These are phyloP conservation scores for Lactifluus pinguis DNA, from an alignment of 768 basidiomycete genomes.

Conservation along the genomic window DNA sequence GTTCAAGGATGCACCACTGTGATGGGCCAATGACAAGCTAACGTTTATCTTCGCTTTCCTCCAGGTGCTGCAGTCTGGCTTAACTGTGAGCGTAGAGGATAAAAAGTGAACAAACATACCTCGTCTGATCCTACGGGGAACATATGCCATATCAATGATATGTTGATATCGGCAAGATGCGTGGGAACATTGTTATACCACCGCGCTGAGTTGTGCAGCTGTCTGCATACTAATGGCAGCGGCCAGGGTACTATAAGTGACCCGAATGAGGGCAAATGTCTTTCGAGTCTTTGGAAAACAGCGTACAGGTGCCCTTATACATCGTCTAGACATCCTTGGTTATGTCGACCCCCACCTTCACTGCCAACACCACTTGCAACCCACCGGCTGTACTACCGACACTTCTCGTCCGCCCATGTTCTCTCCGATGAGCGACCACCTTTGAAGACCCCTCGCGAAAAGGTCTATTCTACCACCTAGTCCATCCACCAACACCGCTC, in stretches of 20 bases:
- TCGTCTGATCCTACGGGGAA: constrained; percentile 68
- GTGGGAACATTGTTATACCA: not conserved
- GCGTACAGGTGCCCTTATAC: constrained; percentile 16
- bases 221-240: too few species aligned
- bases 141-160: constrained; percentile 48
- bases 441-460: constrained; percentile 16
- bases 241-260: too few species aligned
- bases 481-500: constrained; percentile 9
- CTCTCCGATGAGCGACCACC: not conserved
- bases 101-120: constrained; percentile 30
- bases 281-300: constrained; percentile 19
- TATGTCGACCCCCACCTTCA: not conserved
- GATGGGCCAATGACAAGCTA: not conserved
- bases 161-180: not conserved
- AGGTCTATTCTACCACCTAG: constrained; percentile 18
- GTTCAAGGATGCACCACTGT: not conserved
- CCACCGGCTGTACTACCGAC: not conserved
- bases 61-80: constrained; percentile 34
- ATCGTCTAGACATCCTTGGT: not conserved
- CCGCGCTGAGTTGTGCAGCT: not conserved
- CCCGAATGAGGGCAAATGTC: constrained; percentile 9
- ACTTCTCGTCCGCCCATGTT: not conserved
- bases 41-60: constrained; percentile 31
- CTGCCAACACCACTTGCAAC: not conserved
- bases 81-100: not conserved